phyloP scores from a whole-genome alignment of 2,329 filamentous ascomycete genomes.

The Blastomyces emzantsi region DNA sequence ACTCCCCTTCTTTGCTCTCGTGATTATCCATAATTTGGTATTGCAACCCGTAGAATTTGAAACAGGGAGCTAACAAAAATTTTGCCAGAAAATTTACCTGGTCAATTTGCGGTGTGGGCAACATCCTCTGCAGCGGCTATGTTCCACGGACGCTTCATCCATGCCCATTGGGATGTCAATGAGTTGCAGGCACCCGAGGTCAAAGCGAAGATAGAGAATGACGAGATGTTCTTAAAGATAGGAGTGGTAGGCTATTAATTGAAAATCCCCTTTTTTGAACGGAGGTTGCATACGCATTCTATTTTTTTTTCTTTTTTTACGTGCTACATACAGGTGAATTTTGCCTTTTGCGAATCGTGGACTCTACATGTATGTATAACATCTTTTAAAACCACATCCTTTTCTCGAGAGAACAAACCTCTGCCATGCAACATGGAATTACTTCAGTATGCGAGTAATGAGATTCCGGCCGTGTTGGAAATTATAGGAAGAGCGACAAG shows the following conservation, averaged over 20 bases:
- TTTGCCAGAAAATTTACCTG: conserved; percentile 16
- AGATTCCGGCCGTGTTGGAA: too few species aligned
- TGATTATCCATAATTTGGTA: background rate
- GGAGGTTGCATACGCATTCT: background rate
- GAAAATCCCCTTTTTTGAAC: background rate
- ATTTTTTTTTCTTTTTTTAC: too few species aligned
- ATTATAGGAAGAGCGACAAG: too few species aligned
- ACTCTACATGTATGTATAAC: too few species aligned
- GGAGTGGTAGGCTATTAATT: background rate
- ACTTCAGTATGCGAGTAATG: too few species aligned
- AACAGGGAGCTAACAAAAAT: too few species aligned
- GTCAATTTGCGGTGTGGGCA: conserved; percentile 31
- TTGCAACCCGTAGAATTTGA: background rate
- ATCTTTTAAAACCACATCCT: too few species aligned
- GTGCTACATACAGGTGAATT: too few species aligned
- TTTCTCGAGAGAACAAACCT: too few species aligned
- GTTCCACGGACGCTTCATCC: conserved; percentile 31
- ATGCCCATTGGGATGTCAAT: conserved; percentile 37
- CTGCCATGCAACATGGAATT: too few species aligned
- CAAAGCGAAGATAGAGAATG: background rate
- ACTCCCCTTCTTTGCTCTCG: background rate
- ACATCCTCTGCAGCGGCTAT: conserved; percentile 32
- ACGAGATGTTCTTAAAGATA: background rate
- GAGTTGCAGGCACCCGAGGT: conserved; percentile 19
- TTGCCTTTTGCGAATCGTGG: too few species aligned